These are phyloP conservation scores for Malassezia nana DNA, from an alignment of 1,284 basidiomycete species.

Conservation along the genomic window DNA sequence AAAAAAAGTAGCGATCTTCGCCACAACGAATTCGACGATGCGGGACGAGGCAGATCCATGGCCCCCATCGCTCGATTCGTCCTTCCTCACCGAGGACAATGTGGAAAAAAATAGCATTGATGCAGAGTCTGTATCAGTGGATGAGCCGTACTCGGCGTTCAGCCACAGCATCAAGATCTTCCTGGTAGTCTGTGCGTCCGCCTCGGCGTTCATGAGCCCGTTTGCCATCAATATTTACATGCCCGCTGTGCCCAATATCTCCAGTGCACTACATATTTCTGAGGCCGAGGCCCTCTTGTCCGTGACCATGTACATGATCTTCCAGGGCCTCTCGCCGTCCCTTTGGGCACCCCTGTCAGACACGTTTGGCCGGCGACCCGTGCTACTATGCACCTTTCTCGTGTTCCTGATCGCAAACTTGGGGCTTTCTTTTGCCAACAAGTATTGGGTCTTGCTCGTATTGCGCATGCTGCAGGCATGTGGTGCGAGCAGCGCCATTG, in stretches of 20 bases:
- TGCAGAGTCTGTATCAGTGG: neutral
- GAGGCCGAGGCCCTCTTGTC: slow-evolving; percentile 64
- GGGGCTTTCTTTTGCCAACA: slow-evolving; percentile 56
- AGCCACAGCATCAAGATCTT: neutral
- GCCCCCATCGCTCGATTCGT: neutral
- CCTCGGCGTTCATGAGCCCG: slow-evolving; percentile 12
- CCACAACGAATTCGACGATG: neutral
- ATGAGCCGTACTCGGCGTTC: slow-evolving; percentile 13
- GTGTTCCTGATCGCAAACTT: slow-evolving; percentile 52
- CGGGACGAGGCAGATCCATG: neutral
- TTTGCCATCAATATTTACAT: slow-evolving; percentile 58
- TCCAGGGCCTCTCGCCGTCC: slow-evolving; percentile 54
- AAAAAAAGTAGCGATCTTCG: neutral
- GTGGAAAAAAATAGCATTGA: neutral
- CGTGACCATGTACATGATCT: slow-evolving; percentile 64
- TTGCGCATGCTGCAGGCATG: slow-evolving; percentile 50
- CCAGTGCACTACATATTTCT: slow-evolving; percentile 57
- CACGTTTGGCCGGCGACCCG: slow-evolving; percentile 54
- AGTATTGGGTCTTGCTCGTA: slow-evolving; percentile 58
- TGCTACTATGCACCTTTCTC: slow-evolving; percentile 55
- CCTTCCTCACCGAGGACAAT: neutral
- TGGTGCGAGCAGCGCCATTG: slow-evolving; percentile 22
- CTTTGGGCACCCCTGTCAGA: slow-evolving; percentile 59
- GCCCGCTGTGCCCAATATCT: slow-evolving; percentile 63
- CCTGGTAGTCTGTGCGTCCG: slow-evolving; percentile 7